phyloP scores from a whole-genome alignment of 2,329 filamentous ascomycete species.

The Scedosporium boydii region DNA sequence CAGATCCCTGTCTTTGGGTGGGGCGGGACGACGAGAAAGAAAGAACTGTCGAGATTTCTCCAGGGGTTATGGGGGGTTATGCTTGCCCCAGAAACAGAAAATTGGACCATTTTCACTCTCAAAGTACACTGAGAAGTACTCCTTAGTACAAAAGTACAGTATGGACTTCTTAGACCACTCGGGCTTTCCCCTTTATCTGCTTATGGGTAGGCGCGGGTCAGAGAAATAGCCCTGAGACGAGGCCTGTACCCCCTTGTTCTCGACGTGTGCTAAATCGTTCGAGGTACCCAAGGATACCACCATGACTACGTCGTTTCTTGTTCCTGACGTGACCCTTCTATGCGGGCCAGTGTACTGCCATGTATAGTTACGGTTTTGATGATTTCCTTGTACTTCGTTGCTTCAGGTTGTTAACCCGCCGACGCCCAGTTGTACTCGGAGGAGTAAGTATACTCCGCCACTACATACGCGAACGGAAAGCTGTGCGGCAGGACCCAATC shows the following conservation, averaged over 20 bases:
- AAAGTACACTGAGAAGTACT: no score
- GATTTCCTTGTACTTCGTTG: no score
- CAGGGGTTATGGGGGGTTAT: background rate
- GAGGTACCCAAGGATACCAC: background rate
- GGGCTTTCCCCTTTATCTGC: background rate
- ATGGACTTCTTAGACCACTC: background rate
- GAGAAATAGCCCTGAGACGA: background rate
- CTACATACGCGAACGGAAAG: background rate
- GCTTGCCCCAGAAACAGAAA: background rate
- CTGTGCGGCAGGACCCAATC: background rate
- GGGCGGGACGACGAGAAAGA: background rate
- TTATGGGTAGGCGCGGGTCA: background rate
- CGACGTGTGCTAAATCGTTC: background rate
- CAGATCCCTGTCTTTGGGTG: background rate
- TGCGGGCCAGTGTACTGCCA: no score
- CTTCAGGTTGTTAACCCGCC: no score
- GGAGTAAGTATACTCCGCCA: no score
- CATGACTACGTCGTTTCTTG: background rate
- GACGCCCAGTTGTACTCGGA: no score
- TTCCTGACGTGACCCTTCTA: no score
- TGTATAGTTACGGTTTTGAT: no score
- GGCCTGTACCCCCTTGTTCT: background rate
- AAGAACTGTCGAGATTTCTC: background rate
- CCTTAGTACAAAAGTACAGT: no score
- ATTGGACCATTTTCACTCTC: no score